Base-by-base conservation (phyloP, 306 rosid species). In the Vigna hirtella region DNA sequence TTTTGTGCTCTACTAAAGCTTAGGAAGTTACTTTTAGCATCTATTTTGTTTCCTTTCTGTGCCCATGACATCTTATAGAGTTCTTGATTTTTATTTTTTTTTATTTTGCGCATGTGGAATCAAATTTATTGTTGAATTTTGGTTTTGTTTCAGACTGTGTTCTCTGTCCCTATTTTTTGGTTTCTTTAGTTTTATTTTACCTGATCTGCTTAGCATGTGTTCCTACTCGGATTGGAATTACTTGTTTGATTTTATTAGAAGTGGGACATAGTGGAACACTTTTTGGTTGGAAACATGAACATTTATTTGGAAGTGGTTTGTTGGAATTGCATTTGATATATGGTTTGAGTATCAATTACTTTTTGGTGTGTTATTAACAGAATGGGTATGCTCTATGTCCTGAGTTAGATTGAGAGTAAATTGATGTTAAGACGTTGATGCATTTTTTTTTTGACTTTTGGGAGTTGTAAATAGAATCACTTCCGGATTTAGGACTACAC, bases 191-290 rank as follows among this genome's bases (percentile, higher is more conserved):
- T 6, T 30, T 30, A 30, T 17, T 62, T 45, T 73, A 40, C 40
- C 15, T 58, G 52, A 48, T 70, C 4, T 9, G 16, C 50, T 32
- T 48, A 28, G 9, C 32, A 18, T 71, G 49, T 28, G 2, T 28
- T 24, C 0, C 16, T 40, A 4, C 16, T 18, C 17, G 4, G 59
- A 26, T 72, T 64, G 11, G 15, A 72, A 17, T 67, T 58, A 16
- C 14, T 14, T 58, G 36, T 24, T 56, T 68, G 49, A 24, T 66
- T 66, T 32, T 18, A 2, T 11, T 32, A 6, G 15, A 26, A 73
- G 76, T 66, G 28, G 61, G 64, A 20, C 57, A 7, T 58, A 67
- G 24, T 28, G 18, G 40, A 50, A 66, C 22, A 5, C n/a, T 66
- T 7, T 24, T 17, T 58, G 48, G 36, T 65, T 48, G n/a, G 17